These are phyloP conservation scores for Lepiota venenata DNA, from an alignment of 768 basidiomycete genomes.

Conservation along the genomic window DNA sequence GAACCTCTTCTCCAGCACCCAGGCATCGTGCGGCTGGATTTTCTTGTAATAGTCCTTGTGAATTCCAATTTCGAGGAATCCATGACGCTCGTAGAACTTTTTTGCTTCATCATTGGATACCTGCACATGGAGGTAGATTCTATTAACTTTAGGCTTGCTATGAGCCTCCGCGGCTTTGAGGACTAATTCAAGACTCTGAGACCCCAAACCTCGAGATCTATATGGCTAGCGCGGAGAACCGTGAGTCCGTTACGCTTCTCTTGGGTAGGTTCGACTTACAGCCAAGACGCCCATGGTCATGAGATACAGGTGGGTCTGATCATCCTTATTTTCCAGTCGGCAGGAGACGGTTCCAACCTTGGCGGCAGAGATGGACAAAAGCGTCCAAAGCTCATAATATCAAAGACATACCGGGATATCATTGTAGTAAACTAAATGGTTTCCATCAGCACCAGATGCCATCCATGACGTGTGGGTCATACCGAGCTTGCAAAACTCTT, in stretches of 20 bases:
- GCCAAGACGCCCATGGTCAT: conserved; percentile 93
- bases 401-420: conserved; percentile 63
- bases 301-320: conserved; percentile 62
- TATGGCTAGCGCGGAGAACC: conserved; percentile 59
- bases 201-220: conserved; percentile 74
- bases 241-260: conserved; percentile 1
- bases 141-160: conserved; percentile 57
- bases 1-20: conserved; percentile 67
- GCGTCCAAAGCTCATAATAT: conserved; percentile 9
- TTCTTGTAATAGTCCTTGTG: conserved; percentile 88
- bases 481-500: conserved; percentile 89
- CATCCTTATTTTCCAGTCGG: conserved; percentile 69
- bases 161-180: conserved; percentile 59
- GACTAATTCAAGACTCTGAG: conserved; percentile 65
- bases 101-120: conserved; percentile 76
- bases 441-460: conserved; percentile 10
- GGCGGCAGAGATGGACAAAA: conserved; percentile 12
- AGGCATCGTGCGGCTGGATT: conserved; percentile 79
- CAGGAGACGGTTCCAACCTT: conserved; percentile 85
- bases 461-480: conserved; percentile 27
- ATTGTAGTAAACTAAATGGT: conserved; percentile 77
- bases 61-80: conserved; percentile 65
- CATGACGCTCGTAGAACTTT: conserved; percentile 80
- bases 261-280: conserved; percentile 41
- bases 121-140: conserved; percentile 85